Evolutionary conservation across 1,139 yeast species (phyloP).

Genomic region (Magnusiomyces fungicola): DNA sequence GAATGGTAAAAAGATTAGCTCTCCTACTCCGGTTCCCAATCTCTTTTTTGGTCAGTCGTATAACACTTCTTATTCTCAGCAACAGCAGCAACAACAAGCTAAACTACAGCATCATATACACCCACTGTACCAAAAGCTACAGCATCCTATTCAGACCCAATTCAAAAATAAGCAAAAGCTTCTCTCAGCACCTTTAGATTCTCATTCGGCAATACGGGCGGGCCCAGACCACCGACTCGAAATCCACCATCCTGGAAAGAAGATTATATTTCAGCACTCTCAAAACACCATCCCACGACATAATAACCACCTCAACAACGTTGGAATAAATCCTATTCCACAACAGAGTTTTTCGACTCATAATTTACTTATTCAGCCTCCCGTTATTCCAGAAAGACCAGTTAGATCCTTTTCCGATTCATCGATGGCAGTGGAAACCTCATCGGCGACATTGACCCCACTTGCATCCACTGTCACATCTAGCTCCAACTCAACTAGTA

Average conservation of each 20-base stretch:
- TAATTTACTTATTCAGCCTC: not conserved
- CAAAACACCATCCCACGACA: not conserved
- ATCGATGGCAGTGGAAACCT: not conserved
- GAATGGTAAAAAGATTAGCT: not conserved
- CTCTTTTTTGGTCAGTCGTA: not conserved
- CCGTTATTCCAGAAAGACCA: not conserved
- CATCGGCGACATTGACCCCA: not conserved
- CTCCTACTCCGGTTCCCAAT: not conserved
- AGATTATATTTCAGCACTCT: too few species aligned
- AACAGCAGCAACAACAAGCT: not conserved
- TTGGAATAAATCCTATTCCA: not conserved
- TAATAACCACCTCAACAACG: not conserved
- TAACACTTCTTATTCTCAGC: too few species aligned
- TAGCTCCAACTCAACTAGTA: not conserved
- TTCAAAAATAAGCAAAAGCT: not conserved
- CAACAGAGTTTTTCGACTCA: not conserved
- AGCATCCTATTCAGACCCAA: not conserved
- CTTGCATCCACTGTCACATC: not conserved
- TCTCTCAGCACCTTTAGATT: constrained; percentile 3
- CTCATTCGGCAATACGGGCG: not conserved
- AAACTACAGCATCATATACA: not conserved
- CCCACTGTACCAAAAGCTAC: not conserved
- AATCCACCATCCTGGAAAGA: not conserved
- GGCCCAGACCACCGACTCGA: not conserved
- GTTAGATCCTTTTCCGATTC: constrained; percentile 4